These are phyloP conservation scores for Teratosphaeria gauchensis DNA, from an alignment of 2,329 filamentous ascomycete species.

Conservation along the genomic window DNA sequence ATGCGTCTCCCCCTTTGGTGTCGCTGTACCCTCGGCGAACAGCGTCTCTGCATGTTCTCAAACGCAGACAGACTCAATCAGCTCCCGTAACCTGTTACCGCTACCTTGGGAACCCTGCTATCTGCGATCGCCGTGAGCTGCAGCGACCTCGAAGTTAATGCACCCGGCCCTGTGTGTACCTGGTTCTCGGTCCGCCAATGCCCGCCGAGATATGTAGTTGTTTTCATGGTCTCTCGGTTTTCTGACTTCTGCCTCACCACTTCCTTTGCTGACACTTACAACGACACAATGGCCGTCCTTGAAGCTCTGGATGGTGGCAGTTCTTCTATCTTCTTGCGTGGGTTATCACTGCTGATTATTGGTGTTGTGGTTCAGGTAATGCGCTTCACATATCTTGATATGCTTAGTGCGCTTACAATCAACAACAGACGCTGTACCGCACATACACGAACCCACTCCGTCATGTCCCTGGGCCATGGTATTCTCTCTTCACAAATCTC, in stretches of 20 bases:
- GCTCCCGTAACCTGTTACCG: too few species aligned
- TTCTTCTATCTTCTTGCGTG: neutral
- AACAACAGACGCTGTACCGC: neutral
- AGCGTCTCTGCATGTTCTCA: too few species aligned
- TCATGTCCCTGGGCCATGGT: slow-evolving; percentile 21
- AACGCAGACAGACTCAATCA: too few species aligned
- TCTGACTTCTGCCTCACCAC: neutral
- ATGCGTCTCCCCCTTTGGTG: too few species aligned
- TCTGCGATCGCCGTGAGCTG: neutral
- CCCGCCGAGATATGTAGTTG: neutral
- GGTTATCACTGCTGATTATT: neutral
- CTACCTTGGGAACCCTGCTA: too few species aligned
- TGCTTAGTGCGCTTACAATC: neutral
- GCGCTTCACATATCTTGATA: neutral
- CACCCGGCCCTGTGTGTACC: neutral
- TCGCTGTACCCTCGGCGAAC: too few species aligned
- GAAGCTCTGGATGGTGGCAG: neutral
- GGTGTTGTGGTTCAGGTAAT: neutral
- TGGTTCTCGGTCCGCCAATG: neutral
- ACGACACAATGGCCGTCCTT: neutral
- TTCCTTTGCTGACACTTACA: neutral
- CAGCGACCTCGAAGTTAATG: neutral
- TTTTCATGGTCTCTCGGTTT: neutral
- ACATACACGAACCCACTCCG: slow-evolving; percentile 14
- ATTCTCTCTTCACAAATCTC: slow-evolving; percentile 15